phyloP scores from a whole-genome alignment of 331 rosid genomes.

The Stylosanthes scabra region DNA sequence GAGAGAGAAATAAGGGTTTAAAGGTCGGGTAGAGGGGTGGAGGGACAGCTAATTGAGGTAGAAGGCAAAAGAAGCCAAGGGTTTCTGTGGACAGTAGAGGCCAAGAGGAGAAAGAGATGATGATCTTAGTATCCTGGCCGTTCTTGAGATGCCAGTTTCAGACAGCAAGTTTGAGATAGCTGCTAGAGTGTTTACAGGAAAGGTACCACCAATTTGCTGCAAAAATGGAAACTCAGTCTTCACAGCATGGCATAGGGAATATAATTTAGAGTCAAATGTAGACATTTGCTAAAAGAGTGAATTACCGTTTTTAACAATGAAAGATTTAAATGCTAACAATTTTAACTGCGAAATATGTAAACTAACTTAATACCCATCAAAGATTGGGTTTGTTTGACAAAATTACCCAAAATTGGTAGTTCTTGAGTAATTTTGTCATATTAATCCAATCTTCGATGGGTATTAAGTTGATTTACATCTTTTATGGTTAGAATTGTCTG shows the following conservation, averaged over 20 bases:
- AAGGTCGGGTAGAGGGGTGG: neutral
- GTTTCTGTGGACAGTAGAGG: neutral
- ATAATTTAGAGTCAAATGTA: conserved; percentile 15
- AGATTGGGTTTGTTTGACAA: too few species aligned
- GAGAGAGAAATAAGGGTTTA: neutral
- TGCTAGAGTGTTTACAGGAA: conserved; percentile 92
- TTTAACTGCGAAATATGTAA: too few species aligned
- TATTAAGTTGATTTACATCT: too few species aligned
- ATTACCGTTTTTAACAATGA: too few species aligned
- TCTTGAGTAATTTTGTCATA: too few species aligned
- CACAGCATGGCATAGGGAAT: conserved; percentile 25
- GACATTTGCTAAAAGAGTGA: conserved; percentile 19
- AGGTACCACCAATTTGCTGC: conserved; percentile 95
- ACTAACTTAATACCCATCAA: too few species aligned
- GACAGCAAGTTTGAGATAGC: conserved; percentile 93
- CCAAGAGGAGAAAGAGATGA: conserved; percentile 38
- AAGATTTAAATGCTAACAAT: too few species aligned
- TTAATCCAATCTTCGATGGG: too few species aligned
- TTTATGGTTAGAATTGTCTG: too few species aligned
- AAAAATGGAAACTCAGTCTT: conserved; percentile 41
- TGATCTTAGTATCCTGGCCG: conserved; percentile 82
- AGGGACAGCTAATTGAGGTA: neutral
- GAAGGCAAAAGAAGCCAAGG: neutral
- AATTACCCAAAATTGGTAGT: too few species aligned
- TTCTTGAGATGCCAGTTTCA: conserved; percentile 89